Percentiles rank a stretch among this genome's conserved stretches.
phyloP scores from a whole-genome alignment of 331 rosid genomes.

The Ulmus americana region DNA sequence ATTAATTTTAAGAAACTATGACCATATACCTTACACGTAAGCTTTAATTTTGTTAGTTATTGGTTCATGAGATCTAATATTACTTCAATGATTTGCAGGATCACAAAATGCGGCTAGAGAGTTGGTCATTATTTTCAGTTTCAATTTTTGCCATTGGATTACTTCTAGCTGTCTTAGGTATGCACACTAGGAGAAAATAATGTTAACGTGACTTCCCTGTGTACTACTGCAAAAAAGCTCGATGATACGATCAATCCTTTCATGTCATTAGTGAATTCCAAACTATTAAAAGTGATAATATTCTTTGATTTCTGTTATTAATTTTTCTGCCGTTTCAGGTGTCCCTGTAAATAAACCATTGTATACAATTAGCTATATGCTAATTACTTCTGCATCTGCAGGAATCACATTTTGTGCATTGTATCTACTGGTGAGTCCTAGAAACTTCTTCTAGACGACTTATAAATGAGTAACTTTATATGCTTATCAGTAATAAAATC shows the following conservation, averaged over 20 bases:
- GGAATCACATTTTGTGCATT: conserved; percentile 66
- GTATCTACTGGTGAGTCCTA: conserved; percentile 65
- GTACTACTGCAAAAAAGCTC: neutral
- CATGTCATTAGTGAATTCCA: neutral
- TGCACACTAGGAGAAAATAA: conserved; percentile 11
- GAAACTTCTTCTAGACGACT: conserved; percentile 6
- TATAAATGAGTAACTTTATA: no score
- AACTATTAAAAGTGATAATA: conserved; percentile 14
- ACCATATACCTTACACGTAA: neutral
- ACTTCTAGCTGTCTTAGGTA: conserved; percentile 50
- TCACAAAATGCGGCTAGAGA: conserved; percentile 56
- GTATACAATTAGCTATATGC: conserved; percentile 75
- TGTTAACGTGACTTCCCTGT: neutral
- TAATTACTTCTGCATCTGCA: conserved; percentile 66
- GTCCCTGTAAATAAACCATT: conserved; percentile 70
- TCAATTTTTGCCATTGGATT: conserved; percentile 49
- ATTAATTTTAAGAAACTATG: no score
- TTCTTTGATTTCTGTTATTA: neutral
- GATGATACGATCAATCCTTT: neutral
- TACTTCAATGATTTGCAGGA: conserved; percentile 42
- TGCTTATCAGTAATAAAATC: no score
- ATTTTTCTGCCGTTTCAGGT: conserved; percentile 43
- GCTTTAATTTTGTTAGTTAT: conserved; percentile 5
- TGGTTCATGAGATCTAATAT: conserved; percentile 13
- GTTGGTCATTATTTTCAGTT: conserved; percentile 55